Evolutionary conservation across 441 rosid species (phyloP), one percentile per base, ranked within the genome.

Genomic region (Viola pubescens): DNA sequence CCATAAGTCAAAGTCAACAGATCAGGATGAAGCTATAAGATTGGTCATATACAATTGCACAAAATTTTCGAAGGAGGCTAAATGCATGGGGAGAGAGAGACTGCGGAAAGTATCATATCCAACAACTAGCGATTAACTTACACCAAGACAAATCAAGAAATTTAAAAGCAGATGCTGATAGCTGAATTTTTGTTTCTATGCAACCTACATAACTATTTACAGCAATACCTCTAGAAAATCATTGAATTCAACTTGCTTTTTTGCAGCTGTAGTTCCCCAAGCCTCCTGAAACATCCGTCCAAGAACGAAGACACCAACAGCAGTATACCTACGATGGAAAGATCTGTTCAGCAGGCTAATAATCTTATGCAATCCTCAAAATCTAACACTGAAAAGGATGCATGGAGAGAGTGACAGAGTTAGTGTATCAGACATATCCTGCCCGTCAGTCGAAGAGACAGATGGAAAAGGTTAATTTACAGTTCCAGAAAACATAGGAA

Each of bases 281-380:
- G 96, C 87, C 80, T 89, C 95, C 45, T 50, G 84, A 75, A 89
- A 85, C 81, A 79, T 83, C 67, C 82, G 83, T 61, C 96, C 91
- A 65, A 94, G 96, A 62, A 94, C 97, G 79, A 88, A 94, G 65
- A 90, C 92, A 67, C 97, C 98, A 65, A 94, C 98, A 50, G 96
- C 96, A 41, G 98, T 94, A 70, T 83, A 94, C 68, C 98, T 89
- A 65, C 69, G 75, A 63, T 19, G 37, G 61, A 57, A 59, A 51
- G 58, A 43, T 42, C 60, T 39, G 40, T 59, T 59, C 56, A 59
- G 60, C 51, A 16, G 62, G 49, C 43, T 38, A 57, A 13, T 37
- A 37, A 49, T 3, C 52, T 56, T 62, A 43, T 38, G 59, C 58
- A 52, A 56, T 6, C 50, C 41, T 26, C 19, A 55, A 39, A 11